Conservation (phyloP, 139 green algal species). For the Micractinium conductrix region DNA sequence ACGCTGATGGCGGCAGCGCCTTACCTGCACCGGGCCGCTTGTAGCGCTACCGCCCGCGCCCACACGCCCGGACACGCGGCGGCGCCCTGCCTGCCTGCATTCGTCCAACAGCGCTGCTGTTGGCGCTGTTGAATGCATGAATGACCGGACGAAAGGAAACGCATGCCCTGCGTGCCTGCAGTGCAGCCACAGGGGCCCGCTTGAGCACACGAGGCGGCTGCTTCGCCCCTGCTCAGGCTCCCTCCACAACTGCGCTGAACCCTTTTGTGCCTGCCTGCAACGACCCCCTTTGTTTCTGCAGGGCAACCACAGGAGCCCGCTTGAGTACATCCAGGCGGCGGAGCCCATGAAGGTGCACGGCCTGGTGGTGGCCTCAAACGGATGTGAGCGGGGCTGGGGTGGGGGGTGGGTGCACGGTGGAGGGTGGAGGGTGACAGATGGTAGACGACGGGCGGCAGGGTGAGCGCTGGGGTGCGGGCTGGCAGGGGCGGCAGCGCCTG, state of each 20-base stretch:
- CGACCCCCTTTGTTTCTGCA: slow-evolving; percentile 20
- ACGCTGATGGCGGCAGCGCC: too few relatives aligned
- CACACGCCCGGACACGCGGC: too few relatives aligned
- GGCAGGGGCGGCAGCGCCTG: too few relatives aligned
- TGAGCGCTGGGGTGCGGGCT: background rate
- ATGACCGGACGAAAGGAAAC: background rate
- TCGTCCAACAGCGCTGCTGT: too few relatives aligned
- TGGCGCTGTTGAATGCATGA: too few relatives aligned
- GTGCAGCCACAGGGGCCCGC: too few relatives aligned
- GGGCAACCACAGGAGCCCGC: slow-evolving; percentile 73
- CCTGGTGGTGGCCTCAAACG: slow-evolving; percentile 79
- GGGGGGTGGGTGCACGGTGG: too few relatives aligned
- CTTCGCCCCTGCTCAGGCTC: background rate
- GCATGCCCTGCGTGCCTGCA: too few relatives aligned
- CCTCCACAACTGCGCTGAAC: background rate
- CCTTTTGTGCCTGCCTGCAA: background rate
- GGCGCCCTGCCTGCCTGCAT: too few relatives aligned
- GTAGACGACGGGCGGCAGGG: background rate
- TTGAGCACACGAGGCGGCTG: background rate
- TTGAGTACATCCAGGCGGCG: slow-evolving; percentile 77
- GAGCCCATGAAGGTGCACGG: slow-evolving; percentile 85
- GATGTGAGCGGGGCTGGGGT: slow-evolving; percentile 57
- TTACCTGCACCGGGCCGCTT: too few relatives aligned
- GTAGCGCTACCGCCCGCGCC: too few relatives aligned
- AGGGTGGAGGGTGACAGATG: background rate